These are phyloP conservation scores for Aspergillus carlsbadensis DNA, from an alignment of 495 filamentous ascomycete species.

Conservation along the genomic window DNA sequence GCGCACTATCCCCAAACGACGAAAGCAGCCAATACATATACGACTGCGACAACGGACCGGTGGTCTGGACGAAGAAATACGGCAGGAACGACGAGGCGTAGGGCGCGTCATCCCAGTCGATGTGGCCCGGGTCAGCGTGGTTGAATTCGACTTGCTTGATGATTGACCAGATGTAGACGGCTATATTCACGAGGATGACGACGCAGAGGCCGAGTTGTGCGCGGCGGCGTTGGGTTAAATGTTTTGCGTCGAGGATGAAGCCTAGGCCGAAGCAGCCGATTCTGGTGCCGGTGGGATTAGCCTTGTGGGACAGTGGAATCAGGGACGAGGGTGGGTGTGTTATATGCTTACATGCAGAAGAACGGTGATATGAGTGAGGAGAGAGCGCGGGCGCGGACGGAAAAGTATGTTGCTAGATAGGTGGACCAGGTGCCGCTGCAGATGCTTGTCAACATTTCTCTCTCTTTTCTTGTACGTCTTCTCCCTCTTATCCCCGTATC, in stretches of 20 bases:
- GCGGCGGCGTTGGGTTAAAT: conserved; percentile 29
- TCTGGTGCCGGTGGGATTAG: conserved; percentile 14
- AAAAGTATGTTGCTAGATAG: conserved; percentile 30
- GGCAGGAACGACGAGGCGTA: conserved; percentile 29
- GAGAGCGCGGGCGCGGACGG: conserved; percentile 29
- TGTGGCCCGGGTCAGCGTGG: conserved; percentile 23
- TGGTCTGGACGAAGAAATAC: conserved; percentile 35
- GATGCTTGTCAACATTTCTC: background rate
- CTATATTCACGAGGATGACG: conserved; percentile 28
- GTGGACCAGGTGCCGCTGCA: conserved; percentile 29
- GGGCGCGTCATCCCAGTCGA: conserved; percentile 27
- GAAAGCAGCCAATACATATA: conserved; percentile 36
- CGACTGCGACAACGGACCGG: conserved; percentile 30
- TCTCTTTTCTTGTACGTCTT: too few species aligned
- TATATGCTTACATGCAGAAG: conserved; percentile 31
- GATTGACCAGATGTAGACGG: conserved; percentile 33
- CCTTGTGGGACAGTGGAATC: too few species aligned
- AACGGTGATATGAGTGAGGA: conserved; percentile 33
- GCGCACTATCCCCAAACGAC: conserved; percentile 29
- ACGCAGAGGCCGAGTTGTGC: conserved; percentile 30
- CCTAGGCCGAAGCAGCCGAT: conserved; percentile 33
- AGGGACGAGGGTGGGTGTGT: background rate
- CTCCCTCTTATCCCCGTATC: too few species aligned
- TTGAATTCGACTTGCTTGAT: conserved; percentile 29
- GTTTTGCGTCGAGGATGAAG: conserved; percentile 31